Evolutionary conservation across 805 yeast species (phyloP), one percentile per base, ranked within the genome.

Genomic region (Huiozyma naganishii): DNA sequence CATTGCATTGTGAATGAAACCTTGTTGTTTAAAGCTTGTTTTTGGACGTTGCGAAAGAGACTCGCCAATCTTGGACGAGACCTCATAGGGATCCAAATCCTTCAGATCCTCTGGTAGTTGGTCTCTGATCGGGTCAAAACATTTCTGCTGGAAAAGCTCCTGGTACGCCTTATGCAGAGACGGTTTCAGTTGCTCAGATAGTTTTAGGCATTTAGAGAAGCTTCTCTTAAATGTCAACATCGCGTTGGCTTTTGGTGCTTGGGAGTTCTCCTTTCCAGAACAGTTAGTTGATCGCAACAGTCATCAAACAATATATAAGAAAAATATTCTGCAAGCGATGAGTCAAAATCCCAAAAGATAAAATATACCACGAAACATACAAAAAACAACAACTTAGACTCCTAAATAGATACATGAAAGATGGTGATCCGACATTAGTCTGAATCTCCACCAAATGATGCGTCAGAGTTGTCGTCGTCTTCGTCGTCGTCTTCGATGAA

Each of bases 1-100:
- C 12, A 61, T 29, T 30, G 43, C 46, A 37, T 61, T 61, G 47
- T 59, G 63, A 17, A 61, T 49, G 8, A 36, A 17, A 11, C 50
- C 45, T 23, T 43, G 45, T 12, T 53, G 48, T 9, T 48, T 43
- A 5, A n/a, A 23, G 9, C 51, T 17, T 17, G 54, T n/a, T 1
- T 40, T 34, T 7, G 44, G 23, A 7, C 8, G 27, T 2, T 30
- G 32, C 6, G 41, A 39, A 7, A 61, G 36, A 9, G 42, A 37
- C 13, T 50, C 44, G 7, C 45, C 41, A 5, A 59, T 32, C 27
- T 42, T 46, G 5, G 41, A 41, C 1, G 61, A 57, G 7, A 61
- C 41, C n/a, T 47, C 50, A 37, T 52, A 53, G 28, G 61, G 56
- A 11, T 50, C 52, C n/a, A 50, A 28, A 1, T 45, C 40, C 1